Evolutionary conservation across 2,329 filamentous ascomycete genomes (phyloP).

Genomic region (Hymenoscyphus repandus): DNA sequence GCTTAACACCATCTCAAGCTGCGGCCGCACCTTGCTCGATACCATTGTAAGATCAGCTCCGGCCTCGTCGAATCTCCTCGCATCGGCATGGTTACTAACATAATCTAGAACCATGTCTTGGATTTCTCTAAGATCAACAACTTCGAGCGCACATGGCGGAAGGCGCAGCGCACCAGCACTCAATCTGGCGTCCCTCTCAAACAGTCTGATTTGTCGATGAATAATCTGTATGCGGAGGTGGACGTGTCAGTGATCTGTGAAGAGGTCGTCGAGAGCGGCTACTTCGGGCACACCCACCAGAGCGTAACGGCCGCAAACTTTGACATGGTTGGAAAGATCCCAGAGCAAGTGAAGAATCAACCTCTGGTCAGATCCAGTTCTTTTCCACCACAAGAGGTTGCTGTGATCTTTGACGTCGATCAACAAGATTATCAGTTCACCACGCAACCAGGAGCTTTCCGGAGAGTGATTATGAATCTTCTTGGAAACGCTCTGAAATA

Average conservation of each 20-base stretch:
- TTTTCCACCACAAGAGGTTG: slow-evolving; percentile 19
- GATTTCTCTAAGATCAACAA: slow-evolving; percentile 37
- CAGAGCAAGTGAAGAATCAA: background rate
- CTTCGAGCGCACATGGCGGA: slow-evolving; percentile 31
- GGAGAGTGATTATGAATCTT: slow-evolving; percentile 54
- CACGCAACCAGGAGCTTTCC: slow-evolving; percentile 49
- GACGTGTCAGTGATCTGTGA: slow-evolving; percentile 31
- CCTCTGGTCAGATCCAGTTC: slow-evolving; percentile 1
- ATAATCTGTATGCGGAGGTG: slow-evolving; percentile 30
- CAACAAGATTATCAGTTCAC: slow-evolving; percentile 34
- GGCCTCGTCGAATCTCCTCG: background rate
- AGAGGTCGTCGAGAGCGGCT: slow-evolving; percentile 32
- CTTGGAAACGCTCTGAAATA: slow-evolving; percentile 61
- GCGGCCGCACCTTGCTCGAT: slow-evolving; percentile 35
- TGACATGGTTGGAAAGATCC: slow-evolving; percentile 29
- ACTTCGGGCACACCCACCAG: slow-evolving; percentile 31
- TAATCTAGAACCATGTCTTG: slow-evolving; percentile 34
- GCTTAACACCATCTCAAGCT: slow-evolving; percentile 35
- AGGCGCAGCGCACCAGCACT: slow-evolving; percentile 15
- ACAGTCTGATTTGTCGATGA: slow-evolving; percentile 31
- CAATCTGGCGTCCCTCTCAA: slow-evolving; percentile 13
- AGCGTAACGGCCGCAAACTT: slow-evolving; percentile 29
- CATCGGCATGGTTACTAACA: background rate
- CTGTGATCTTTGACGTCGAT: slow-evolving; percentile 28
- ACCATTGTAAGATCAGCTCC: slow-evolving; percentile 29